Base-by-base conservation (phyloP, 495 filamentous ascomycete species). In the Neurospora sp. region DNA sequence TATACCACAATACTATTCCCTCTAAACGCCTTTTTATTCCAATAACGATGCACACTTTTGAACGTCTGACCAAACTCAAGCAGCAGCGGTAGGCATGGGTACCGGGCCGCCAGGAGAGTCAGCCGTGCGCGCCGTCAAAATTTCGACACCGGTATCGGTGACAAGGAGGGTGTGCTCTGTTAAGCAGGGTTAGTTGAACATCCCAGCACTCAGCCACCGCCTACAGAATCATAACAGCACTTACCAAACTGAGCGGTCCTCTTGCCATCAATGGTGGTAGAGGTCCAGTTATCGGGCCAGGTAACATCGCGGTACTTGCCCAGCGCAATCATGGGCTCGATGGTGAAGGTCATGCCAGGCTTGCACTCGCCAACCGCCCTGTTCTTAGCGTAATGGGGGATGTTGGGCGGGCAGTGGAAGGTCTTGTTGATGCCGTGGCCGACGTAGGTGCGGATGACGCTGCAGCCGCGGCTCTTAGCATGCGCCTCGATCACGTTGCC, bases 271-370 rank as follows among this genome's bases (percentile, higher is more conserved):
- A 87, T 87, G 0, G 93, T 97, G 35, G 89, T 90, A 77, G 91
- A 94, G 1, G 93, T 97, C 93, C 93, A 97, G 80, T 95, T 89
- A 79, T 97, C 93, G 4, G 93, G 93, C 93, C 93, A 97, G 0
- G 91, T 95, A 72, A 91, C 87, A 77, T 97, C 93, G 53, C 87
- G 87, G 76, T 93, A 89, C 12, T 90, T 93, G 35, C 93, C 94
- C 10, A 93, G 81, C 45, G 91, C 92, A 75, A 97, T 92, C 93
- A 97, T 97, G 18, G 93, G 93, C 82, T 97, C 93, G 73, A 97
- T 96, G 1, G 94, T 96, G 73, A 97, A 97, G 74, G 91, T 94
- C 94, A 96, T 96, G 40, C 94, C 93, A 7, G 89, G 87, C 82
- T 96, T 95, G 53, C 93, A 93, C 22, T 89, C 88, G 53, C 93